Evolutionary conservation across 2,329 filamentous ascomycete genomes (phyloP).

Genomic region (Hortaea werneckii): DNA sequence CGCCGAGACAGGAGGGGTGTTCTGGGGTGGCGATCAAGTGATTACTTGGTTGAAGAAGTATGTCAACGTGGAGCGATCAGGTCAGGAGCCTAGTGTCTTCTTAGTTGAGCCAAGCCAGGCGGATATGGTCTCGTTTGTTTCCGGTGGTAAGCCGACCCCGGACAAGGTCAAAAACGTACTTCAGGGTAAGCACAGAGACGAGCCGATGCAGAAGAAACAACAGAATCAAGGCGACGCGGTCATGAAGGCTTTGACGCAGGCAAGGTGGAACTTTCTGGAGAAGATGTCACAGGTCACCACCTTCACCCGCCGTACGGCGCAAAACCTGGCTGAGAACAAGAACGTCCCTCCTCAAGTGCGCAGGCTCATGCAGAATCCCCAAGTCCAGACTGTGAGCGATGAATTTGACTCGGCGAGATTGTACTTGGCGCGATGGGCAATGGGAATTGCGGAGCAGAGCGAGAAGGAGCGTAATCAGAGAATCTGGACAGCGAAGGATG

Average conservation of each 20-base stretch:
- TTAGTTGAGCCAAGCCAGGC: conserved; percentile 78
- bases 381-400: conserved; percentile 89
- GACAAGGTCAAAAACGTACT: conserved; percentile 35
- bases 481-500: conserved; percentile 88
- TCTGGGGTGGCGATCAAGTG: conserved; percentile 97
- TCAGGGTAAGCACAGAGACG: conserved; percentile 27
- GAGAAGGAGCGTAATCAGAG: conserved; percentile 75
- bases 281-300: conserved; percentile 96
- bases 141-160: conserved; percentile 41
- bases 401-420: conserved; percentile 95
- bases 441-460: conserved; percentile 96
- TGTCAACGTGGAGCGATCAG: conserved; percentile 70
- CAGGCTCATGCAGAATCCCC: conserved; percentile 75
- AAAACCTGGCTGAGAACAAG: conserved; percentile 84
- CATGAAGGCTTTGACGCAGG: conserved; percentile 86
- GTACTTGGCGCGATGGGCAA: conserved; percentile 93
- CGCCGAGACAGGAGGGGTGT: conserved; percentile 60
- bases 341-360: conserved; percentile 81
- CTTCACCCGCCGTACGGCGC: conserved; percentile 82
- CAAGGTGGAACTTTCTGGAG: conserved; percentile 91
- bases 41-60: conserved; percentile 83
- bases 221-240: conserved; percentile 59
- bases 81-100: conserved; percentile 81
- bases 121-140: conserved; percentile 72
- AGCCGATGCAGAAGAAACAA: conserved; percentile 24